Percentiles rank a stretch among this genome's conserved stretches.
phyloP scores from a whole-genome alignment of 352 stramenopile species.

The Pythium dissimile region DNA sequence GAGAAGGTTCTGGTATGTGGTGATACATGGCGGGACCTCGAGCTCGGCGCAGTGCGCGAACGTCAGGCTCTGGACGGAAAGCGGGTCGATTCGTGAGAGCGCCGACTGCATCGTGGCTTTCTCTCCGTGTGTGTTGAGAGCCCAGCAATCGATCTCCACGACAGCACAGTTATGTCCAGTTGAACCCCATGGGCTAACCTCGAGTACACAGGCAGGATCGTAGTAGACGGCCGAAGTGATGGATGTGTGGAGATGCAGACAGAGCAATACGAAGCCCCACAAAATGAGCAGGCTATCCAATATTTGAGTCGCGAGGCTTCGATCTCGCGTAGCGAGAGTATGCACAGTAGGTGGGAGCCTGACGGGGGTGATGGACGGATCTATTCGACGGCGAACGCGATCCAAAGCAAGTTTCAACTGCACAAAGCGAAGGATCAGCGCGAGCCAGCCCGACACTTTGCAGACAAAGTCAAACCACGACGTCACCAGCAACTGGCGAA shows the following conservation, averaged over 20 bases:
- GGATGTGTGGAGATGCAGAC: slow-evolving; percentile 7
- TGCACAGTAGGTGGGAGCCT: no score
- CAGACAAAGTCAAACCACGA: slow-evolving; percentile 10
- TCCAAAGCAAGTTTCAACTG: no score
- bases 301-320: background rate
- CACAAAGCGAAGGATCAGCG: no score
- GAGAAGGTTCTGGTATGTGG: background rate
- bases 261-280: background rate
- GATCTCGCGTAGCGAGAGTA: no score
- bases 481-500: slow-evolving; percentile 17
- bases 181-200: slow-evolving; percentile 6
- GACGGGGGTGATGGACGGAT: no score
- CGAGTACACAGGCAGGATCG: background rate
- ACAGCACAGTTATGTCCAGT: slow-evolving; percentile 3
- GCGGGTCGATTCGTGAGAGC: background rate
- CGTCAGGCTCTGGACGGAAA: slow-evolving; percentile 3
- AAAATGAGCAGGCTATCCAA: slow-evolving; percentile 2
- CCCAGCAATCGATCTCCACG: slow-evolving; percentile 2
- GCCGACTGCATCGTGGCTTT: background rate
- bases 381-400: no score
- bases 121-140: background rate
- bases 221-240: background rate
- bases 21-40: slow-evolving; percentile 11
- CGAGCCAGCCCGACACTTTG: no score
- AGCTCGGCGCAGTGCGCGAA: slow-evolving; percentile 14